Conservation (phyloP, 176 grass and related monocot genomes). For the Paspalum notatum region DNA sequence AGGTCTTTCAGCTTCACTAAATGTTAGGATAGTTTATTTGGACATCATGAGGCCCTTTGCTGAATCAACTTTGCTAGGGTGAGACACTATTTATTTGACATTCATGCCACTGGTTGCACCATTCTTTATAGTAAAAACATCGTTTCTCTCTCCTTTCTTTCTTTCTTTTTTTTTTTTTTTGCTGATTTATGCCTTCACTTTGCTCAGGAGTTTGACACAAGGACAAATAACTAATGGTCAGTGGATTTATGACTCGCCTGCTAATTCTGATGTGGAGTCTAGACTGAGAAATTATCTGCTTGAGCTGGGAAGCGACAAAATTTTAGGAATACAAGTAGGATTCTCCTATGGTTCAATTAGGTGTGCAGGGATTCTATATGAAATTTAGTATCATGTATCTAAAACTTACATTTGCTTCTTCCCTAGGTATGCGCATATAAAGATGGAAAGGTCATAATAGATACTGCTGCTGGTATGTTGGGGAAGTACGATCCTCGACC, state of each 20-base stretch:
- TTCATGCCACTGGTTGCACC: conserved; percentile 14
- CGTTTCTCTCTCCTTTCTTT: conserved; percentile 7
- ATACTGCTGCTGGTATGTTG: conserved; percentile 82
- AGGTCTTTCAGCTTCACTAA: conserved; percentile 90
- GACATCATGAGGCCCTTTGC: conserved; percentile 99
- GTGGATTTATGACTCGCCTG: conserved; percentile 89
- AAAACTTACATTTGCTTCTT: conserved; percentile 28
- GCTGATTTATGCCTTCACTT: conserved; percentile 35
- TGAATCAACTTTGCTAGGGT: conserved; percentile 88
- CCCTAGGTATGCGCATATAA: conserved; percentile 91
- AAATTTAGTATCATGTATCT: background rate
- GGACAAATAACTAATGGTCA: conserved; percentile 45
- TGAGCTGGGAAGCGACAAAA: conserved; percentile 86
- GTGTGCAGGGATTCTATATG: background rate
- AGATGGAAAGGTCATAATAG: conserved; percentile 98
- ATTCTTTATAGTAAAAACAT: conserved; percentile 31
- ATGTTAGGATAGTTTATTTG: conserved; percentile 88
- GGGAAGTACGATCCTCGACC: conserved; percentile 94
- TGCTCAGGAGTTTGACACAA: conserved; percentile 54
- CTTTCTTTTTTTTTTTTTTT: conserved; percentile 25
- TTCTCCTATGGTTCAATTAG: conserved; percentile 13
- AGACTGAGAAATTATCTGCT: conserved; percentile 75
- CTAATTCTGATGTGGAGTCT: conserved; percentile 83
- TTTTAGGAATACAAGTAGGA: conserved; percentile 94
- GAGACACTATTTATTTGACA: conserved; percentile 41